Conservation (phyloP, 352 stramenopile genomes). For the Phytophthora capsici region DNA sequence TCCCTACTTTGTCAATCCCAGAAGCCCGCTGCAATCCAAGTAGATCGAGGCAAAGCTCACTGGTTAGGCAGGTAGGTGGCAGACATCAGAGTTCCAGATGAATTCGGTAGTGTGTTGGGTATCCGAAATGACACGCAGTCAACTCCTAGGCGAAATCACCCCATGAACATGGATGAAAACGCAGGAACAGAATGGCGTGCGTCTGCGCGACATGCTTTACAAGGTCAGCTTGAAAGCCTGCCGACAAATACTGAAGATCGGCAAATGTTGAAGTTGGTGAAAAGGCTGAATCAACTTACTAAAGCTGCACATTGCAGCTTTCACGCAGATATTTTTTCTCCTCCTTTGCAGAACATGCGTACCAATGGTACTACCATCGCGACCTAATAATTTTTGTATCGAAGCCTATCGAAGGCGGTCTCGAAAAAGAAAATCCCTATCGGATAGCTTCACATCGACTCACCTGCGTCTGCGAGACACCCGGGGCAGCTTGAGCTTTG, state of each 20-base stretch:
- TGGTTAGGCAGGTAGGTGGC: too few relatives aligned
- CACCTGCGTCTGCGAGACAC: background rate
- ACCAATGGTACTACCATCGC: too few relatives aligned
- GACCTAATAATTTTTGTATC: conserved; percentile 10
- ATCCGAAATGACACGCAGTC: background rate
- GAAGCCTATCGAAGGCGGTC: background rate
- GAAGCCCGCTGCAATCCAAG: background rate
- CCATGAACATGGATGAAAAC: conserved; percentile 3
- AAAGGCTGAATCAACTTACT: background rate
- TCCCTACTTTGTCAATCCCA: too few relatives aligned
- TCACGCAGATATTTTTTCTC: too few relatives aligned
- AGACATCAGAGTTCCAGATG: conserved; percentile 39
- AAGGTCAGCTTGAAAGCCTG: background rate
- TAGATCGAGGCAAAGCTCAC: too few relatives aligned
- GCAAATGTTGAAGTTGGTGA: background rate
- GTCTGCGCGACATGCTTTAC: background rate
- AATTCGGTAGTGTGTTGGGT: conserved; percentile 26
- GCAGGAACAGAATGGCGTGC: background rate
- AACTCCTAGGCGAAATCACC: conserved; percentile 10
- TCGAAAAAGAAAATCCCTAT: conserved; percentile 1
- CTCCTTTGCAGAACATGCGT: too few relatives aligned
- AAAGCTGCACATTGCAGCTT: background rate
- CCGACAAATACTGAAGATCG: conserved; percentile 5
- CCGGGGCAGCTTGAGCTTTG: background rate
- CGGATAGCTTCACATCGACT: background rate